Conservation (phyloP, 192 early-diverging fungal genomes). For the Linderina pennispora region DNA sequence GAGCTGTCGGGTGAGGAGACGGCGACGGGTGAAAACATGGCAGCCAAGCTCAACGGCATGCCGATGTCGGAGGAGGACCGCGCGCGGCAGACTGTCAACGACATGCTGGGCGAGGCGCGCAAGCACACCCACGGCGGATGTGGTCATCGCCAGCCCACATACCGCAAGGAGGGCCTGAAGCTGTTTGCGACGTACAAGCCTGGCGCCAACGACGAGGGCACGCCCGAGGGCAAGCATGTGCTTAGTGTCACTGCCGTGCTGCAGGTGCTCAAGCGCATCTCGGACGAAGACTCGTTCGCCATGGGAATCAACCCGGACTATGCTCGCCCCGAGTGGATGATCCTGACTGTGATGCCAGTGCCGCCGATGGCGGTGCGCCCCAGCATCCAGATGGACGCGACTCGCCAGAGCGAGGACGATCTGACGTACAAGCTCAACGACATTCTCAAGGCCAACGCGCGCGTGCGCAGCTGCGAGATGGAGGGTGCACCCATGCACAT, state of each 20-base stretch:
- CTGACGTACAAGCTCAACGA: constrained; percentile 91
- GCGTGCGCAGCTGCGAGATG: constrained; percentile 68
- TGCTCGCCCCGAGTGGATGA: constrained; percentile 98
- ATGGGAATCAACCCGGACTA: constrained; percentile 88
- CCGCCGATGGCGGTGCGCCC: constrained; percentile 96
- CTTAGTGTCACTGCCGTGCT: constrained; percentile 72
- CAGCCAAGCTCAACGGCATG: constrained; percentile 1
- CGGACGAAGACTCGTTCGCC: constrained; percentile 72
- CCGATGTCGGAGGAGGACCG: constrained; percentile 32
- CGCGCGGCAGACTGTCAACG: constrained; percentile 6
- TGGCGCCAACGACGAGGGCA: constrained; percentile 17
- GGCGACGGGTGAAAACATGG: constrained; percentile 7
- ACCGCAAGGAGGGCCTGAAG: constrained; percentile 75
- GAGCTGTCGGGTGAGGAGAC: constrained; percentile 62
- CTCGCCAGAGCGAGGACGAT: constrained; percentile 88
- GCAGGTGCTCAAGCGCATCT: constrained; percentile 80
- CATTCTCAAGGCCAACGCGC: constrained; percentile 89
- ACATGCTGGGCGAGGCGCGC: constrained; percentile 35
- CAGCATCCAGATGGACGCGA: constrained; percentile 90
- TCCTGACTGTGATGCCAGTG: constrained; percentile 88
- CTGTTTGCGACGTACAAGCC: constrained; percentile 42
- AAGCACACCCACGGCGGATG: constrained; percentile 78
- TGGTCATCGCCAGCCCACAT: constrained; percentile 74
- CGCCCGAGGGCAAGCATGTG: constrained; percentile 53
- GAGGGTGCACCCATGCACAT: constrained; percentile 88